Evolutionary conservation across 139 green algal species (phyloP).

Genomic region (Haematococcus sp.): DNA sequence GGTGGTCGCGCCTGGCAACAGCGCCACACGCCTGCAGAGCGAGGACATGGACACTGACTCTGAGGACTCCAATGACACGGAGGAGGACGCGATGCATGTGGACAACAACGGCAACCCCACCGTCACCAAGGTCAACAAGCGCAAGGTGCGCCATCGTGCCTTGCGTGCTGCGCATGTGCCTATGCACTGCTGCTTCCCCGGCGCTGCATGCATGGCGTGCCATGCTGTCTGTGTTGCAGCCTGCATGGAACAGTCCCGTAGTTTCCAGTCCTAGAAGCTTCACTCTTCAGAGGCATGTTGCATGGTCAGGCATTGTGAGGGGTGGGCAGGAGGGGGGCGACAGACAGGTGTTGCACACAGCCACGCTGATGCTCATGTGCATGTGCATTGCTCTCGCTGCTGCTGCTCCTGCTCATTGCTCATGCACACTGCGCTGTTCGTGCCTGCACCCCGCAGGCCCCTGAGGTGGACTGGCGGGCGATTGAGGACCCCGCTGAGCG

Average conservation of each 20-base stretch:
- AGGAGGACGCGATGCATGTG: neutral
- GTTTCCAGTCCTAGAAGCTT: neutral
- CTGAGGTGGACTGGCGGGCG: slow-evolving; percentile 50
- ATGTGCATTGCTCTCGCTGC: no score
- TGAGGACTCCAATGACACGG: neutral
- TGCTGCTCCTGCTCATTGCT: no score
- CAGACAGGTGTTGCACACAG: no score
- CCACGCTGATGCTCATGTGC: no score
- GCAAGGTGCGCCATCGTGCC: neutral
- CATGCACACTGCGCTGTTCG: neutral
- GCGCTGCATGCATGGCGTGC: neutral
- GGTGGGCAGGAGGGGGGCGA: no score
- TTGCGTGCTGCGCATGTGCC: neutral
- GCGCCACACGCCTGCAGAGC: neutral
- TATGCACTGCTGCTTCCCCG: neutral
- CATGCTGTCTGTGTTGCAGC: neutral
- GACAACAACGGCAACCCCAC: neutral
- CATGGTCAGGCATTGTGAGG: neutral
- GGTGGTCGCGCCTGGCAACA: neutral
- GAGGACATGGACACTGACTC: slow-evolving; percentile 1
- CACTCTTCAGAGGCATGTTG: neutral
- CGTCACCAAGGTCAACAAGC: neutral
- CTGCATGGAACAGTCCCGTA: neutral
- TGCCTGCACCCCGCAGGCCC: slow-evolving; percentile 2
- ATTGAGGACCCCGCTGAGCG: slow-evolving; percentile 60